Evolutionary conservation across 345 rosid genomes (phyloP).

Genomic region (Excoecaria cochinchinensis): DNA sequence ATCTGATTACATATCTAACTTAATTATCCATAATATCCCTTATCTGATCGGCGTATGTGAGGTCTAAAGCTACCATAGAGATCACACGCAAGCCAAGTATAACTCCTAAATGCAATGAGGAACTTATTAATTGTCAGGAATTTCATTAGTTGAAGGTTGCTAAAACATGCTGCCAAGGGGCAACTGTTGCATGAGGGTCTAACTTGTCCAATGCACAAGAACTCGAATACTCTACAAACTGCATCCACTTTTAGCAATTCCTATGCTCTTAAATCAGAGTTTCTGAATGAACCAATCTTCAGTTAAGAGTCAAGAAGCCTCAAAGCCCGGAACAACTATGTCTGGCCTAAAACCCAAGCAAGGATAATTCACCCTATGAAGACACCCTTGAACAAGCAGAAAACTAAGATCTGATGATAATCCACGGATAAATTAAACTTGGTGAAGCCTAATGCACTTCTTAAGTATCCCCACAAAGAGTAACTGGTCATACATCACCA

Average conservation of each 20-base stretch:
- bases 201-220: background rate
- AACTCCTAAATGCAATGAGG: conserved; percentile 2
- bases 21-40: background rate
- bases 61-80: background rate
- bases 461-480: background rate
- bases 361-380: background rate
- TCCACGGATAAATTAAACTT: background rate
- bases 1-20: conserved; percentile 9
- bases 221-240: background rate
- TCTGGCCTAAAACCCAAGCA: conserved; percentile 6
- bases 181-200: background rate
- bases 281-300: background rate
- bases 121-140: background rate
- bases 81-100: background rate
- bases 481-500: background rate
- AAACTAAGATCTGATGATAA: background rate
- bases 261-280: background rate
- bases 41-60: background rate
- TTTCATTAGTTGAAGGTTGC: background rate
- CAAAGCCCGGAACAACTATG: background rate
- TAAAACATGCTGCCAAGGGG: background rate
- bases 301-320: background rate
- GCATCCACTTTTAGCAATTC: background rate
- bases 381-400: background rate
- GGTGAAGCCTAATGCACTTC: background rate